phyloP scores from a whole-genome alignment of 306 rosid species.

The Vicia villosa region DNA sequence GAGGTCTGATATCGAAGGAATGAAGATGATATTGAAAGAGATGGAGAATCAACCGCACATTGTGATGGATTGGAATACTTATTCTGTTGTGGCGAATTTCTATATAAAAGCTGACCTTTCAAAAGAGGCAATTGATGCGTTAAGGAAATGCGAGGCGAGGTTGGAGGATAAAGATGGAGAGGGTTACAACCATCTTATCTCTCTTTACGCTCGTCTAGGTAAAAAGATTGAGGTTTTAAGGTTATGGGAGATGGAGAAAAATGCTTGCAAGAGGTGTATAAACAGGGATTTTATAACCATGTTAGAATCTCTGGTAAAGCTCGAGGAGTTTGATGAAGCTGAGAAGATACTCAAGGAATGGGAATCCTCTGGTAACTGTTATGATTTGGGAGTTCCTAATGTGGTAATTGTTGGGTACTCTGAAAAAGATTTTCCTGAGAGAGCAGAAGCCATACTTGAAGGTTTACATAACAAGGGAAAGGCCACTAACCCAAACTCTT shows the following conservation, averaged over 20 bases:
- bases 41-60: constrained; percentile 70
- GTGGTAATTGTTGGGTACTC: constrained; percentile 55
- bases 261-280: constrained; percentile 64
- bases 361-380: constrained; percentile 76
- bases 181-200: constrained; percentile 71
- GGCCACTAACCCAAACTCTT: constrained; percentile 55
- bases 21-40: constrained; percentile 61
- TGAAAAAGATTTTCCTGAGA: constrained; percentile 53
- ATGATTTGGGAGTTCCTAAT: constrained; percentile 68
- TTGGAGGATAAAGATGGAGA: constrained; percentile 62
- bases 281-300: constrained; percentile 67
- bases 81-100: constrained; percentile 68
- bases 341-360: constrained; percentile 69
- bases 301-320: constrained; percentile 67
- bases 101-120: constrained; percentile 55
- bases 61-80: constrained; percentile 85
- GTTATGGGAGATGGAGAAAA: constrained; percentile 69
- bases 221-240: constrained; percentile 68
- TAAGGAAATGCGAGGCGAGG: constrained; percentile 68
- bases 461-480: constrained; percentile 59
- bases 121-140: constrained; percentile 55
- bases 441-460: constrained; percentile 68
- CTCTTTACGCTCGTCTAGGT: constrained; percentile 62
- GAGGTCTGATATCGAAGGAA: constrained; percentile 63
- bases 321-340: constrained; percentile 72